Evolutionary conservation across 2,329 filamentous ascomycete species (phyloP).

Genomic region (Microsporum audouinii): DNA sequence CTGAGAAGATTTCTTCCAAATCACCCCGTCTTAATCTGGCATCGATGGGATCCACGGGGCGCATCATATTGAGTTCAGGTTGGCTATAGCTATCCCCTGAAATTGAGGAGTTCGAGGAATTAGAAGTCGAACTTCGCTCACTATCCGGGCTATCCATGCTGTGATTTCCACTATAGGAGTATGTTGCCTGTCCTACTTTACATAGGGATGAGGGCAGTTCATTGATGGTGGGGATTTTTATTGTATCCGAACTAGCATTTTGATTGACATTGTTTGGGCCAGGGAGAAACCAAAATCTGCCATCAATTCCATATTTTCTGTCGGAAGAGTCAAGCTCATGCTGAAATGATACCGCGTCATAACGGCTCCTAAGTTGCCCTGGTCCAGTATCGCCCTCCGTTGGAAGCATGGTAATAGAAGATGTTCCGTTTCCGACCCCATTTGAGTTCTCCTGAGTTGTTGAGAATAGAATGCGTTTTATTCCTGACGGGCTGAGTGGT

Average conservation of each 20-base stretch:
- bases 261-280: background rate
- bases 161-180: background rate
- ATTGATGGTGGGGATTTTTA: background rate
- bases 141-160: background rate
- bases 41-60: background rate
- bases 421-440: background rate
- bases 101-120: background rate
- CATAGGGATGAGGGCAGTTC: background rate
- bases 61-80: background rate
- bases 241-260: background rate
- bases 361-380: constrained; percentile 19
- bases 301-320: constrained; percentile 42
- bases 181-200: background rate
- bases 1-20: background rate
- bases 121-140: background rate
- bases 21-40: background rate
- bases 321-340: constrained; percentile 38
- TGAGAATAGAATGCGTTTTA: constrained; percentile 37
- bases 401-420: background rate
- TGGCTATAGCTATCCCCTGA: background rate
- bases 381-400: background rate
- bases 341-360: constrained; percentile 43
- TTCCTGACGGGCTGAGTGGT: constrained; percentile 30
- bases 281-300: constrained; percentile 34
- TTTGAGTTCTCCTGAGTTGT: background rate